These are phyloP conservation scores for Salvia sclarea DNA, from an alignment of 305 asterid species.

Conservation along the genomic window DNA sequence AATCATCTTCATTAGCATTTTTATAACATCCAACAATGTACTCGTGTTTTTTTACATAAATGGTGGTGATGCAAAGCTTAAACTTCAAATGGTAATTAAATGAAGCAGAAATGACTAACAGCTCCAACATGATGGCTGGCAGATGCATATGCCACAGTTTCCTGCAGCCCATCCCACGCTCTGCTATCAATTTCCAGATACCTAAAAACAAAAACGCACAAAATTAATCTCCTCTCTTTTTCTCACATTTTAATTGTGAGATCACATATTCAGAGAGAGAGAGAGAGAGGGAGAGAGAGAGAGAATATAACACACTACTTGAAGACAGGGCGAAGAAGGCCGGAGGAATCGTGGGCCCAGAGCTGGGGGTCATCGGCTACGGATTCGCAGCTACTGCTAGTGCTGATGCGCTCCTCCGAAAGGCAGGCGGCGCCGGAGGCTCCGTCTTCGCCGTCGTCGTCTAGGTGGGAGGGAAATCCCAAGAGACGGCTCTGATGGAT, in stretches of 20 bases:
- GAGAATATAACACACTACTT: conserved; percentile 42
- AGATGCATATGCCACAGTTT: conserved; percentile 65
- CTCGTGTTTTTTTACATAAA: not conserved
- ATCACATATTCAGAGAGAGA: not conserved
- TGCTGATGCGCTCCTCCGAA: conserved; percentile 63
- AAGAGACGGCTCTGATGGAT: conserved; percentile 70
- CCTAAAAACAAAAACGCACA: conserved; percentile 42
- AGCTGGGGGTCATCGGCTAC: conserved; percentile 70
- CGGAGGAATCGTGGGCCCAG: conserved; percentile 74
- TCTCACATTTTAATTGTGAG: not conserved
- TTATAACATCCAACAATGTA: conserved; percentile 10
- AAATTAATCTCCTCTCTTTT: conserved; percentile 11
- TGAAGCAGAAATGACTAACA: conserved; percentile 48
- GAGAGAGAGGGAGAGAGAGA: not conserved
- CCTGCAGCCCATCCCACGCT: conserved; percentile 91
- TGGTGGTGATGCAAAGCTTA: conserved; percentile 2
- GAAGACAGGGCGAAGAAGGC: conserved; percentile 87
- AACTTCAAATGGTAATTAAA: not conserved
- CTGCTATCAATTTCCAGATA: conserved; percentile 67
- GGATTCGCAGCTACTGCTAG: conserved; percentile 65
- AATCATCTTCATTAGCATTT: conserved; percentile 22
- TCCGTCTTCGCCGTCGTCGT: conserved; percentile 38
- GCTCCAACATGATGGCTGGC: conserved; percentile 87
- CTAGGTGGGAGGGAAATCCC: conserved; percentile 53
- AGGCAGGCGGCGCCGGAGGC: not conserved